These are phyloP conservation scores for Alternaria gansuensis DNA, from an alignment of 2,329 filamentous ascomycete genomes.

Conservation along the genomic window DNA sequence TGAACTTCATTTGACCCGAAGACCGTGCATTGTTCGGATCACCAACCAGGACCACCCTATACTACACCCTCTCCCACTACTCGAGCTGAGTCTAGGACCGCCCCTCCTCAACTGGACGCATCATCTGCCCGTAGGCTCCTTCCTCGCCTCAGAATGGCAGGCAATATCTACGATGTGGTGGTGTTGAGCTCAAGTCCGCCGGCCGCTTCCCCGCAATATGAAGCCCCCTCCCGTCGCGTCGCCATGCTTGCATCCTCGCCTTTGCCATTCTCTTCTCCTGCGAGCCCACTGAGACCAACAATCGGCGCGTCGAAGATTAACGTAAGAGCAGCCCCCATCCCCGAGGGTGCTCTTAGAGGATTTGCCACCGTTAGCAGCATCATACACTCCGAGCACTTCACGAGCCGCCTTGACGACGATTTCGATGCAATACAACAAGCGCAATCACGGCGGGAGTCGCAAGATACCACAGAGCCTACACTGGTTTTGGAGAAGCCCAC, in stretches of 20 bases:
- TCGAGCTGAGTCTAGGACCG: constrained; percentile 9
- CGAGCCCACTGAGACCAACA: constrained; percentile 25
- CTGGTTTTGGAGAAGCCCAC: constrained; percentile 27
- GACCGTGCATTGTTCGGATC: constrained; percentile 16
- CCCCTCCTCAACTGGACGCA: constrained; percentile 1
- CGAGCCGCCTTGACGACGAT: constrained; percentile 28
- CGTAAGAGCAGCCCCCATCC: constrained; percentile 38
- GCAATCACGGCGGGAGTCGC: constrained; percentile 14
- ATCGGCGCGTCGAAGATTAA: constrained; percentile 42
- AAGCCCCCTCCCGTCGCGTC: constrained; percentile 42
- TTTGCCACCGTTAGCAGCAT: constrained; percentile 50
- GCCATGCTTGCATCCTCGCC: constrained; percentile 38
- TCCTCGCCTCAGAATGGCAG: constrained; percentile 37
- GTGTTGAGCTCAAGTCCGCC: constrained; percentile 49
- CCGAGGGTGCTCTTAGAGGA: constrained; percentile 38
- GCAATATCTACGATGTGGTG: constrained; percentile 37
- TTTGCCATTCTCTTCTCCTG: constrained; percentile 35
- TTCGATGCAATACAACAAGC: constrained; percentile 11
- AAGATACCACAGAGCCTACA: not conserved
- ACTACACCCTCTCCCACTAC: constrained; percentile 1
- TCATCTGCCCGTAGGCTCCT: constrained; percentile 19
- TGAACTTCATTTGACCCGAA: constrained; percentile 12
- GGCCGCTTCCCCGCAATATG: constrained; percentile 32
- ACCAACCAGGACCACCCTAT: not conserved
- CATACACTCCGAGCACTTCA: constrained; percentile 43